Evolutionary conservation across 192 early-diverging fungal species (phyloP), one percentile per base, ranked within the genome.

Genomic region (Backusella tuberculispora): DNA sequence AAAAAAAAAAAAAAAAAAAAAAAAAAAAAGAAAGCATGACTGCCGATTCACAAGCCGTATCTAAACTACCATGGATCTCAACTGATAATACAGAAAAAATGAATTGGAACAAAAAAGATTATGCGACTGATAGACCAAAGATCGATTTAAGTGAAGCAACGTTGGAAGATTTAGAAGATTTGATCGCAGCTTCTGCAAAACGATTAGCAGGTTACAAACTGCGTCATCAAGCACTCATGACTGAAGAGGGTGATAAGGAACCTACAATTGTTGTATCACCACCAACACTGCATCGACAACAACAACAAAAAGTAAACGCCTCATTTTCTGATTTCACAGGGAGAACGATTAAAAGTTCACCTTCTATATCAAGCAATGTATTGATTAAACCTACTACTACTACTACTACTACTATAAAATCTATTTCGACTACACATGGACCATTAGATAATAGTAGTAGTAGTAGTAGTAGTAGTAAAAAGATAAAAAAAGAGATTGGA

Each of bases 101-200:
- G 29, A 34, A 10, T 19, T 40, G 65, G 65, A 66, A 66, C 14
- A 66, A 66, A 14, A 15, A 37, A 34, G 12, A 42, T 66, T 29
- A 40, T 37, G 29, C 65, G 29, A 66, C 24, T 29, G 14, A 66
- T n/a, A 66, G 12, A 24, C 9, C 53, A 24, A 66, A 66, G 8
- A 41, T 74, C 40, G 74, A 75, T 75, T 47, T 75, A 56, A 65
- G 66, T 21, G 74, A 75, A 19, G 74, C 74, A 12, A 69, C 65
- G 8, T 38, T 75, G 24, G 74, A 75, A 15, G 66, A 68, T 45
- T 50, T 75, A 37, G 74, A 75, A 42, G 74, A 53, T 46, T n/a
- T 75, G 19, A 75, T 75, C 68, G 74, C 74, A 26, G 65, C 64
- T 12, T 75, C 74, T 44, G 74, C 74, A 19, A 48, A 75, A 53